These are phyloP conservation scores for Myriosclerotinia curreyana DNA, from an alignment of 2,329 filamentous ascomycete species.

Conservation along the genomic window DNA sequence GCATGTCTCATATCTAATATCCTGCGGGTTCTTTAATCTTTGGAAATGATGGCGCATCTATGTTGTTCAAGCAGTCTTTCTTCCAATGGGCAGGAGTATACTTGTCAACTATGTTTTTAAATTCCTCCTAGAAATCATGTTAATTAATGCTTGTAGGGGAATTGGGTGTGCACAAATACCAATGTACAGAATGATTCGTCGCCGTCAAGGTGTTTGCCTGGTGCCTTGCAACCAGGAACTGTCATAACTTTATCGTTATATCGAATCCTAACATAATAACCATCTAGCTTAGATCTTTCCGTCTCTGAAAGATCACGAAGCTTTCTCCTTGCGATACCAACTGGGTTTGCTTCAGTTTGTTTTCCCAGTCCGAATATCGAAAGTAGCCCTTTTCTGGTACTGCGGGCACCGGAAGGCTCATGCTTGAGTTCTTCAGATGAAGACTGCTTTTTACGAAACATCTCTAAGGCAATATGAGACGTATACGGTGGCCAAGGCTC, in stretches of 20 bases:
- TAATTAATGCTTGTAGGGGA: neutral
- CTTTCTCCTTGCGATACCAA: slow-evolving; percentile 59
- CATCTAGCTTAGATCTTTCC: slow-evolving; percentile 61
- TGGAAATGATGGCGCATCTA: slow-evolving; percentile 45
- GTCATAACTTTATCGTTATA: slow-evolving; percentile 85
- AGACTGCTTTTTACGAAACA: slow-evolving; percentile 61
- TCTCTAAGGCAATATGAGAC: slow-evolving; percentile 84
- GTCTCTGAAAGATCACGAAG: slow-evolving; percentile 52
- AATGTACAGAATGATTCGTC: slow-evolving; percentile 90
- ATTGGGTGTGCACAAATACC: slow-evolving; percentile 48
- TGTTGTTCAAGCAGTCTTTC: slow-evolving; percentile 55
- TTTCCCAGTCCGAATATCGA: slow-evolving; percentile 33
- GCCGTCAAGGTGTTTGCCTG: slow-evolving; percentile 79
- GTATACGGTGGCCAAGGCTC: slow-evolving; percentile 89
- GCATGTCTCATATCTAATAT: slow-evolving; percentile 29
- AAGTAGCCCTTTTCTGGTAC: slow-evolving; percentile 24
- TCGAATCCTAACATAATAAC: slow-evolving; percentile 82
- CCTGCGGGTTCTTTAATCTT: slow-evolving; percentile 37
- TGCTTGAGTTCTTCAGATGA: slow-evolving; percentile 27
- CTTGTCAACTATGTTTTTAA: slow-evolving; percentile 89
- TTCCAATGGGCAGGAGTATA: slow-evolving; percentile 83
- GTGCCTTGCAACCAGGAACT: slow-evolving; percentile 73
- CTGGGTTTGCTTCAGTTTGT: slow-evolving; percentile 31
- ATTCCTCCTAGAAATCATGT: slow-evolving; percentile 61
- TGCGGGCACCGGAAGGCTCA: neutral